Evolutionary conservation across 2,329 filamentous ascomycete genomes (phyloP).

Genomic region (Colletotrichum higginsianum): DNA sequence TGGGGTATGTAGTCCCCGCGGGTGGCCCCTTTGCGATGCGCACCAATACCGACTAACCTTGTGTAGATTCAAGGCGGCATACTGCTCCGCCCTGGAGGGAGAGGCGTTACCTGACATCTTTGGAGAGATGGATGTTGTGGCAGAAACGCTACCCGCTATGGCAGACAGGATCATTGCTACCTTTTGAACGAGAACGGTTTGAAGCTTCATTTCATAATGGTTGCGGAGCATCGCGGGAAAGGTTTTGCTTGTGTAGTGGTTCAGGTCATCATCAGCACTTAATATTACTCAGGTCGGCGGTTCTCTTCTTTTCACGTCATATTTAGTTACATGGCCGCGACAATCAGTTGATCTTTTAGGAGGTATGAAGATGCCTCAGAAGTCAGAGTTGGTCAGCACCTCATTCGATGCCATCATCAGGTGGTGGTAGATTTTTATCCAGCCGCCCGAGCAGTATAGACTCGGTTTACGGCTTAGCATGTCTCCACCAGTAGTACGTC

Average conservation of each 20-base stretch:
- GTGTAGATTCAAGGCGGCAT: slow-evolving; percentile 64
- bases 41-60: not conserved
- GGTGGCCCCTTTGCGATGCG: not conserved
- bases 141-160: slow-evolving; percentile 62
- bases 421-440: not conserved
- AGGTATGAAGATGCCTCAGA: too few species aligned
- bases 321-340: too few species aligned
- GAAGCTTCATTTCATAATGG: too few species aligned
- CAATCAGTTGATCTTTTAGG: too few species aligned
- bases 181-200: slow-evolving; percentile 16
- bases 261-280: too few species aligned
- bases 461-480: not conserved
- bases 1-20: slow-evolving; percentile 51
- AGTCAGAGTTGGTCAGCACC: too few species aligned
- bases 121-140: slow-evolving; percentile 66
- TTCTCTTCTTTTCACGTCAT: too few species aligned
- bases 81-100: slow-evolving; percentile 55
- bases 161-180: slow-evolving; percentile 56
- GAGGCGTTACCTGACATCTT: slow-evolving; percentile 52
- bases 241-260: too few species aligned
- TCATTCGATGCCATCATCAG: not conserved
- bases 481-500: not conserved
- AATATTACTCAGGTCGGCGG: too few species aligned
- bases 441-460: not conserved
- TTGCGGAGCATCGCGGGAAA: too few species aligned